Evolutionary conservation across 129 eudicot species (phyloP).

Genomic region (Erigeron canadensis): DNA sequence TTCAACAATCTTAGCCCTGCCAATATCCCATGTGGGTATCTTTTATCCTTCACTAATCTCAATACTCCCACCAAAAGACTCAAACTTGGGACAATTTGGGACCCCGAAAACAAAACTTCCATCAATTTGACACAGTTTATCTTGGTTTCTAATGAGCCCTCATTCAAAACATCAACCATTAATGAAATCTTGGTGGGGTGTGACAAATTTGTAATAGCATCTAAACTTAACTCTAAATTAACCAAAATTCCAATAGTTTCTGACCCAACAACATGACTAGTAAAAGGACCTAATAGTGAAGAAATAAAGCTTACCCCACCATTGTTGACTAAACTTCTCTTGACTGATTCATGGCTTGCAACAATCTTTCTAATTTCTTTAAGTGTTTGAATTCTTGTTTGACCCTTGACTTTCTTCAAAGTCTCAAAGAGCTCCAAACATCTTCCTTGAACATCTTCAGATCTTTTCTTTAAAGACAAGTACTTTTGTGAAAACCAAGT

Average conservation of each 20-base stretch:
- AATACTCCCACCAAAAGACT: constrained; percentile 47
- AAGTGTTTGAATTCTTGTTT: constrained; percentile 43
- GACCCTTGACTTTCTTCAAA: constrained; percentile 51
- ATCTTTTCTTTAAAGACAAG: constrained; percentile 47
- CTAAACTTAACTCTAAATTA: constrained; percentile 35
- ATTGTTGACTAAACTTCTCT: constrained; percentile 36
- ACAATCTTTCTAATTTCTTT: constrained; percentile 42
- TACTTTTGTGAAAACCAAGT: constrained; percentile 59
- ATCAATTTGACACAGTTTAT: constrained; percentile 51
- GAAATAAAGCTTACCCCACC: constrained; percentile 40
- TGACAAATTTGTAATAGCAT: constrained; percentile 32
- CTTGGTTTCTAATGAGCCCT: constrained; percentile 53
- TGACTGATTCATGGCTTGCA: constrained; percentile 26
- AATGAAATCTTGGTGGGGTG: constrained; percentile 51
- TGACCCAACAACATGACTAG: constrained; percentile 52
- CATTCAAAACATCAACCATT: constrained; percentile 48
- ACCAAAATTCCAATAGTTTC: constrained; percentile 50
- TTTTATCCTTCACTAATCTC: constrained; percentile 43
- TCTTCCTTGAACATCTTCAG: constrained; percentile 52
- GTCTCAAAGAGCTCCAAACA: constrained; percentile 36
- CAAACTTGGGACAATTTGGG: constrained; percentile 42
- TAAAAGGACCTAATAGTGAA: constrained; percentile 45
- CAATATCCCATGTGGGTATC: constrained; percentile 37
- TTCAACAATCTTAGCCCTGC: constrained; percentile 40
- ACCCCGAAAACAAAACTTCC: constrained; percentile 31